These are phyloP conservation scores for Raddia guianensis DNA, from an alignment of 176 grass and related monocot genomes.

Conservation along the genomic window DNA sequence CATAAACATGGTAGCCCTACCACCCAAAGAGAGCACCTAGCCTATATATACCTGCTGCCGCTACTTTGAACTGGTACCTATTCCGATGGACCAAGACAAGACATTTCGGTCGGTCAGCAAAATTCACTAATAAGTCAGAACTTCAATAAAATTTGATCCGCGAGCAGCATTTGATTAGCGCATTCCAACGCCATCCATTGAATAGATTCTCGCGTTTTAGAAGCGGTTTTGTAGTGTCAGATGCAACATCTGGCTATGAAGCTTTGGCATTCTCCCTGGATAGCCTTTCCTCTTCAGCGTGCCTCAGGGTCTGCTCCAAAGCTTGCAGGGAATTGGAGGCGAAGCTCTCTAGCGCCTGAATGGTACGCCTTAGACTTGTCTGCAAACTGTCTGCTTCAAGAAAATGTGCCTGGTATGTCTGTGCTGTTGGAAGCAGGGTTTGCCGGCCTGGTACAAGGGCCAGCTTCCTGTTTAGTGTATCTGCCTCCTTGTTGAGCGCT, in stretches of 20 bases:
- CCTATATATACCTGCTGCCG: constrained; percentile 31
- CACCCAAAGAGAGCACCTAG: constrained; percentile 2
- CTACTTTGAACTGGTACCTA: constrained; percentile 24
- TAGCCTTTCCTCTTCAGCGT: constrained; percentile 53
- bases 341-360: constrained; percentile 67
- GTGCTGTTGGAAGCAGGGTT: constrained; percentile 39
- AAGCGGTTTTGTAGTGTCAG: constrained; percentile 16
- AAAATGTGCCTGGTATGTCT: constrained; percentile 36
- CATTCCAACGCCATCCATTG: constrained; percentile 6
- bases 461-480: constrained; percentile 76
- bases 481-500: constrained; percentile 79
- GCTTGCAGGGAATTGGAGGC: constrained; percentile 48
- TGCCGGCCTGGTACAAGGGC: constrained; percentile 63
- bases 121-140: constrained; percentile 36
- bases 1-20: constrained; percentile 8
- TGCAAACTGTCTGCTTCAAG: constrained; percentile 56
- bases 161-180: constrained; percentile 10
- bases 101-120: constrained; percentile 17
- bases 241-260: constrained; percentile 43
- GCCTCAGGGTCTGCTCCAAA: constrained; percentile 55
- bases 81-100: constrained; percentile 17
- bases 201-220: constrained; percentile 1
- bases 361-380: constrained; percentile 50
- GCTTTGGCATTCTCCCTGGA: constrained; percentile 51
- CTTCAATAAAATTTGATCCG: constrained; percentile 29